These are phyloP conservation scores for Leccinellum luteum DNA, from an alignment of 768 basidiomycete genomes.

Conservation along the genomic window DNA sequence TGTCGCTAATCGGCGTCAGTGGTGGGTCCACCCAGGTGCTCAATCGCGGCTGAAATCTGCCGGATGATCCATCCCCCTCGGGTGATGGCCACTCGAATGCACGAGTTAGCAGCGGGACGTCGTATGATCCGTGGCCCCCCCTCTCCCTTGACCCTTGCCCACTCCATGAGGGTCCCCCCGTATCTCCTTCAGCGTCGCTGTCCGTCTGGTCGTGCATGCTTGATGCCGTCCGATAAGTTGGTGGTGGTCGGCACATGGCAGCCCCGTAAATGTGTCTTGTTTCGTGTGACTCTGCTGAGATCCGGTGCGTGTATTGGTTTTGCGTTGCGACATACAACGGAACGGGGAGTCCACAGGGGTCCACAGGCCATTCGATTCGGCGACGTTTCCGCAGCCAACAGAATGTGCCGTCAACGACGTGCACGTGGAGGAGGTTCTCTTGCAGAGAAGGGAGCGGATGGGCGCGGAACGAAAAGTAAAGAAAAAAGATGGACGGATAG, in stretches of 20 bases:
- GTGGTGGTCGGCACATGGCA: conserved; percentile 27
- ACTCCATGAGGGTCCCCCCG: conserved; percentile 39
- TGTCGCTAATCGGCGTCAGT: conserved; percentile 15
- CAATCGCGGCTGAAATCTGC: conserved; percentile 10
- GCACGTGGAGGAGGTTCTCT: conserved; percentile 8
- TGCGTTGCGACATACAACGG: conserved; percentile 16
- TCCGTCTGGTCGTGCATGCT: conserved; percentile 29
- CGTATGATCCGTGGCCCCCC: conserved; percentile 12
- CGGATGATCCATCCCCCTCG: conserved; percentile 14
- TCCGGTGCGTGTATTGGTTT: conserved; percentile 20
- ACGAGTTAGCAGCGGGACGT: conserved; percentile 16
- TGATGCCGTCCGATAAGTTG: conserved; percentile 13
- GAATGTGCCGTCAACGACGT: conserved; percentile 10
- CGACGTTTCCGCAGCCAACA: conserved; percentile 6
- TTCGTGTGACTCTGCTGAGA: conserved; percentile 8
- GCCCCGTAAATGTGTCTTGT: conserved; percentile 19
- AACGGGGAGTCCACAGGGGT: conserved; percentile 11
- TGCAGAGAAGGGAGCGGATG: conserved; percentile 14
- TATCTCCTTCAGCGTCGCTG: conserved; percentile 45
- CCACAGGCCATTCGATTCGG: conserved; percentile 25
- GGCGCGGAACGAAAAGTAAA: conserved; percentile 31
- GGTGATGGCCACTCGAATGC: conserved; percentile 26
- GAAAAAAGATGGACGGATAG: conserved; percentile 25
- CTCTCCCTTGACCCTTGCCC: conserved; percentile 19
- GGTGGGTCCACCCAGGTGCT: conserved; percentile 11